Evolutionary conservation across 2,329 filamentous ascomycete species (phyloP).

Genomic region (Diplodia corticola): DNA sequence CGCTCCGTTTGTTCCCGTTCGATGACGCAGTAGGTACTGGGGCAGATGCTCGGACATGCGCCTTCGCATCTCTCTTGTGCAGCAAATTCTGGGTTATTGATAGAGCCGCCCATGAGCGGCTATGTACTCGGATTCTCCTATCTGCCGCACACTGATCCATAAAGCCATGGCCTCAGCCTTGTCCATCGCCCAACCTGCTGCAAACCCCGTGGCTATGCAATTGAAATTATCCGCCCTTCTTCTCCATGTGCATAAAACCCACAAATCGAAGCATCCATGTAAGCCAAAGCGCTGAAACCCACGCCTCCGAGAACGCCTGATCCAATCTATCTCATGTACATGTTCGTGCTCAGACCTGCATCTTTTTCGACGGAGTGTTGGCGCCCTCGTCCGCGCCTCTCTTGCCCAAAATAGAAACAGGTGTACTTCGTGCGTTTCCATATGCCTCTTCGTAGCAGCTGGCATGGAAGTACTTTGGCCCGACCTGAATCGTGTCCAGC

Average conservation of each 20-base stretch:
- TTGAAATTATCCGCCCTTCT: neutral
- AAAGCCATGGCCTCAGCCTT: neutral
- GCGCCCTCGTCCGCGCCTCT: conserved; percentile 25
- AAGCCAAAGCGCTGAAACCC: neutral
- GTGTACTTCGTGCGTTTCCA: conserved; percentile 33
- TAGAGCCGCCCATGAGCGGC: neutral
- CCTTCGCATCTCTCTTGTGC: neutral
- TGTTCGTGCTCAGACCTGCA: conserved; percentile 17
- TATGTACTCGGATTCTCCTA: neutral
- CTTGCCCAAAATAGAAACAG: conserved; percentile 41
- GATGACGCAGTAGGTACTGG: neutral
- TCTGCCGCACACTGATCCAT: neutral
- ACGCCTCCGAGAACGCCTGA: conserved; percentile 19
- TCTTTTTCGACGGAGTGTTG: conserved; percentile 21
- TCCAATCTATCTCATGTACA: conserved; percentile 21
- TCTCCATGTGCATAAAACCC: neutral
- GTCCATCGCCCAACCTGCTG: neutral
- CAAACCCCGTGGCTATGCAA: conserved; percentile 14
- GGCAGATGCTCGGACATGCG: neutral
- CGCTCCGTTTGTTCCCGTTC: neutral
- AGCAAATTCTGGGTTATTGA: neutral
- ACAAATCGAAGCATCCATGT: neutral
- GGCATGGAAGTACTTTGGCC: conserved; percentile 80
- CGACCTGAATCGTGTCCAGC: conserved; percentile 81
- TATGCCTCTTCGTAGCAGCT: conserved; percentile 75